Evolutionary conservation across 2,329 filamentous ascomycete genomes (phyloP).

Genomic region (Phaeoacremonium minimum): DNA sequence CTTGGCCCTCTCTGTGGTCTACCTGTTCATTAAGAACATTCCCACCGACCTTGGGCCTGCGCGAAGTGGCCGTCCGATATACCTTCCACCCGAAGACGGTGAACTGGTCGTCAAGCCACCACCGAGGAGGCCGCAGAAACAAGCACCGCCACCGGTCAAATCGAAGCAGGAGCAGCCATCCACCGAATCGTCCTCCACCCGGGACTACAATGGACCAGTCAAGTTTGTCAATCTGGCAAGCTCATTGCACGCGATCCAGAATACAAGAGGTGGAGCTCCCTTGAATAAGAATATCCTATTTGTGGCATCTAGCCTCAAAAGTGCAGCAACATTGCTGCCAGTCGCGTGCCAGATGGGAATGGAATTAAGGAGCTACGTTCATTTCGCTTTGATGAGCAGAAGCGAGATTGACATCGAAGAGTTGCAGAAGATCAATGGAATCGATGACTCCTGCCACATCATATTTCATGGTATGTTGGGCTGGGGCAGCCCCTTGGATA

Average conservation of each 20-base stretch:
- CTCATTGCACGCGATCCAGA: slow-evolving; percentile 57
- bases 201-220: slow-evolving; percentile 65
- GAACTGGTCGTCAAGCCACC: not conserved
- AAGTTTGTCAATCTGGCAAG: slow-evolving; percentile 61
- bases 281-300: slow-evolving; percentile 74
- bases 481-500: no score
- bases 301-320: slow-evolving; percentile 69
- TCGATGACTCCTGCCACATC: slow-evolving; percentile 67
- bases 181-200: slow-evolving; percentile 17
- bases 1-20: slow-evolving; percentile 46
- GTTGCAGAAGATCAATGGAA: slow-evolving; percentile 72
- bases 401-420: slow-evolving; percentile 65
- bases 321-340: slow-evolving; percentile 68
- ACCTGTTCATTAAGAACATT: slow-evolving; percentile 62
- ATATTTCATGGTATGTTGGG: slow-evolving; percentile 51
- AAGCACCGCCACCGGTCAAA: slow-evolving; percentile 4
- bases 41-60: slow-evolving; percentile 38
- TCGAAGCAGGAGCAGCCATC: slow-evolving; percentile 6
- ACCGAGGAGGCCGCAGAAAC: slow-evolving; percentile 4
- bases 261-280: slow-evolving; percentile 43
- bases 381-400: slow-evolving; percentile 75
- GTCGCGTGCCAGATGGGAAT: slow-evolving; percentile 82
- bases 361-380: slow-evolving; percentile 67
- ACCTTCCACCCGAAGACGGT: slow-evolving; percentile 9
- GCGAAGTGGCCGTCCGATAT: slow-evolving; percentile 31